Conservation (phyloP, 2,329 filamentous ascomycete species). For the Trichoderma gracile region DNA sequence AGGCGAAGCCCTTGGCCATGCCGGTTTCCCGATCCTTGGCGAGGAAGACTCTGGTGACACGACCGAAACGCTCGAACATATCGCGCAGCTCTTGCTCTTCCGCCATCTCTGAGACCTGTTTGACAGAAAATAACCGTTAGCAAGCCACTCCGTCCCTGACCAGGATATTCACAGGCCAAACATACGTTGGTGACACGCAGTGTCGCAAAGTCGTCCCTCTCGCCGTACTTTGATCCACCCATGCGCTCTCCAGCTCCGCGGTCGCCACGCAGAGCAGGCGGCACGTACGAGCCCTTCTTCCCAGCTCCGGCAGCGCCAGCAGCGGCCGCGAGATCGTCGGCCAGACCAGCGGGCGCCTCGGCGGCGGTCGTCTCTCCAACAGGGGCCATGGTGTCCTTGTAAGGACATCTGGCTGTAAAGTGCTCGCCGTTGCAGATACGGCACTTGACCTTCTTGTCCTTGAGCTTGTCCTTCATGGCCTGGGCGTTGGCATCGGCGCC, state of each 20-base stretch:
- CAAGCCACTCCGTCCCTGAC: not conserved
- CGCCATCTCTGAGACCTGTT: conserved; percentile 89
- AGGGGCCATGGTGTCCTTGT: conserved; percentile 99
- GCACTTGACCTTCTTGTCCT: conserved; percentile 99
- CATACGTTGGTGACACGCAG: conserved; percentile 93
- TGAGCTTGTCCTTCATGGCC: conserved; percentile 77
- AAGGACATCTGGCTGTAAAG: conserved; percentile 98
- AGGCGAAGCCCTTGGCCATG: conserved; percentile 96
- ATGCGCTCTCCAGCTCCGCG: conserved; percentile 74
- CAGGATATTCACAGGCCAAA: not conserved
- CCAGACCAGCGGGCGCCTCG: conserved; percentile 58
- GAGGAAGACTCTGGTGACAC: conserved; percentile 95
- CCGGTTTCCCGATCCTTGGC: conserved; percentile 97
- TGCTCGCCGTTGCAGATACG: conserved; percentile 98
- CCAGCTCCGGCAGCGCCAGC: conserved; percentile 57
- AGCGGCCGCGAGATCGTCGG: conserved; percentile 47
- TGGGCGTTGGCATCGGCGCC: conserved; percentile 71
- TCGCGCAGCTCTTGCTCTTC: conserved; percentile 94
- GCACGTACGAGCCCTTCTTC: conserved; percentile 85
- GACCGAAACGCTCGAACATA: conserved; percentile 96
- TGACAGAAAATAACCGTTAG: not conserved
- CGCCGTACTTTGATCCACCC: conserved; percentile 76
- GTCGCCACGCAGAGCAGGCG: conserved; percentile 82
- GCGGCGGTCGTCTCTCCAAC: conserved; percentile 61
- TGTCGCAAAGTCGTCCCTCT: conserved; percentile 94